Base-by-base conservation (phyloP, 306 rosid species). In the Corylus avellana region DNA sequence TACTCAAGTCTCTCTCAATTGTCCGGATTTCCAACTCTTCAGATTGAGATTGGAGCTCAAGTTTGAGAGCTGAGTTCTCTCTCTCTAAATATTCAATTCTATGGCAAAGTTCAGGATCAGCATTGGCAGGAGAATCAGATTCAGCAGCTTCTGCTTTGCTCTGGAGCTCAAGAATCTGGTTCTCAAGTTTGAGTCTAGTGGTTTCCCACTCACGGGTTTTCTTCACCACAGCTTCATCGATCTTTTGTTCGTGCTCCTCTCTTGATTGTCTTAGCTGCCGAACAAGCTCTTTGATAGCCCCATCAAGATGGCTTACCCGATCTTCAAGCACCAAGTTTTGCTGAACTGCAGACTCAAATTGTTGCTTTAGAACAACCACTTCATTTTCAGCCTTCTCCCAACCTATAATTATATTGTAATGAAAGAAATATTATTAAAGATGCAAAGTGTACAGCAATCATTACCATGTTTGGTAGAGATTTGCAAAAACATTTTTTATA, bases 381-480 rank as follows among this genome's bases (percentile, higher is more conserved):
- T 93, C 99, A 55, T 89, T 91, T 91, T 93, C 96, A 29, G 98
- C 97, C 85, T 89, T 91, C 88, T 96, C 99, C 99, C 99, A 96
- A 25, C 99, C 99, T 93, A 82, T 35, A 83, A 74, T 46, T 16
- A 73, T 59, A 18, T 51, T 32, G 73, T 70, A 81, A n/a, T 57
- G 18, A 59, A 57, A 83, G 48, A 42, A 67, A 67, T 1, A 29
- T 42, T 39, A 18, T 14, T n/a, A 42, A 67, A 42, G 51, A 18
- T 8, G 72, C 46, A 64, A 64, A 64, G 71, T 14, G 37, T 64
- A 37, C 71, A 64, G 71, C 25, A 35, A 35, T 35, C 35, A 13
- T 37, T 64, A 35, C 8, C 13, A 25, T 13, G 10, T 62, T 62
- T 29, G 44, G 44, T 29, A 35, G 48, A 64, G 71, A 64, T 37